Conservation (phyloP, 208 protist species). For the Leishmania lainsoni region DNA sequence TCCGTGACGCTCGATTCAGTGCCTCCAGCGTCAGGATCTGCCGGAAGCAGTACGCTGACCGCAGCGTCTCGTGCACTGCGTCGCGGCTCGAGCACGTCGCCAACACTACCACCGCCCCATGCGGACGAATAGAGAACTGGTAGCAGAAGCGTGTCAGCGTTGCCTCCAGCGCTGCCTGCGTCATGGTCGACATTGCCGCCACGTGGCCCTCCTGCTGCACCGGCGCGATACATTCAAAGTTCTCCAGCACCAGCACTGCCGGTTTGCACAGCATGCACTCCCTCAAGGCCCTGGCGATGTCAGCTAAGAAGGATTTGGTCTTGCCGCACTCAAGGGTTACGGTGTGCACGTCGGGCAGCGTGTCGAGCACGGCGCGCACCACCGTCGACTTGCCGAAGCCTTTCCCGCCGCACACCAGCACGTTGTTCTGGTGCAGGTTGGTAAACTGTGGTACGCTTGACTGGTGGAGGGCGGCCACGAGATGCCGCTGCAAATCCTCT, state of each 20-base stretch:
- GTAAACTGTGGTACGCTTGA: slow-evolving; percentile 22
- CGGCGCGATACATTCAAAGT: slow-evolving; percentile 81
- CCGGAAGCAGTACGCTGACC: slow-evolving; percentile 67
- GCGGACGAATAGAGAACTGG: slow-evolving; percentile 27
- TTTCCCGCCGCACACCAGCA: slow-evolving; percentile 81
- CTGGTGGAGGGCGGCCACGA: slow-evolving; percentile 40
- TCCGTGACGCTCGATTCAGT: slow-evolving; percentile 53
- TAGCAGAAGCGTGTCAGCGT: slow-evolving; percentile 53
- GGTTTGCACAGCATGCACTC: slow-evolving; percentile 81
- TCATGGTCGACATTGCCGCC: slow-evolving; percentile 59
- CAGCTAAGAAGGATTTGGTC: slow-evolving; percentile 43
- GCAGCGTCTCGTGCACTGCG: slow-evolving; percentile 64
- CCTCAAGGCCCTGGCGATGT: slow-evolving; percentile 50
- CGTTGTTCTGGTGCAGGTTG: slow-evolving; percentile 48
- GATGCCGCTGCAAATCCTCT: slow-evolving; percentile 48
- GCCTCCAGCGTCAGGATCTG: slow-evolving; percentile 63
- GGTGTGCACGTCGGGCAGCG: slow-evolving; percentile 52
- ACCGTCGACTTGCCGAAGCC: slow-evolving; percentile 87
- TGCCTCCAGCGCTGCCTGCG: slow-evolving; percentile 61
- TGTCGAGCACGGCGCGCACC: slow-evolving; percentile 45
- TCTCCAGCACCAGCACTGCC: slow-evolving; percentile 84
- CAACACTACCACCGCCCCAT: slow-evolving; percentile 59
- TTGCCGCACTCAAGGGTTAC: slow-evolving; percentile 66
- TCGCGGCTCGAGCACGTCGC: slow-evolving; percentile 75
- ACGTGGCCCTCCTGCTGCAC: slow-evolving; percentile 76